These are phyloP conservation scores for Epicoccum nigrum DNA, from an alignment of 2,329 filamentous ascomycete genomes.

Conservation along the genomic window DNA sequence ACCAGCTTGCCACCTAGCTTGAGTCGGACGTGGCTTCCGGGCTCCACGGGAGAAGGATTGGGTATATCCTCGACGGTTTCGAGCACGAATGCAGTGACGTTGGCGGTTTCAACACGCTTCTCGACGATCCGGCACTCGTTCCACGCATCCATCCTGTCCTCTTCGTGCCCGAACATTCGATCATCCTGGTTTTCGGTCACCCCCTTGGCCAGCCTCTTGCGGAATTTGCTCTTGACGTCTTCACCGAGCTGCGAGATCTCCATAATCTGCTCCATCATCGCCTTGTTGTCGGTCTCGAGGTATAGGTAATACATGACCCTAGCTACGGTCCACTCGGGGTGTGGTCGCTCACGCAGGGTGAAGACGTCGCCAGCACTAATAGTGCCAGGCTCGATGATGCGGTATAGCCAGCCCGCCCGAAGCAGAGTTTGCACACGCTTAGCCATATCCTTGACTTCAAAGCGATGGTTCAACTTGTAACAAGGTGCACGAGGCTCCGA, in stretches of 20 bases:
- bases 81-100: conserved; percentile 60
- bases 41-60: conserved; percentile 40
- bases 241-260: conserved; percentile 56
- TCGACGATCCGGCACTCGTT: conserved; percentile 53
- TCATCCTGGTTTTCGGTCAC: conserved; percentile 37
- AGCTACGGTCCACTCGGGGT: conserved; percentile 68
- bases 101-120: conserved; percentile 59
- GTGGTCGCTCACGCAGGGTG: conserved; percentile 59
- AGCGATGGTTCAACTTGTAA: conserved; percentile 73
- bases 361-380: conserved; percentile 65
- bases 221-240: conserved; percentile 60
- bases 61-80: conserved; percentile 52
- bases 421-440: conserved; percentile 62
- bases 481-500: conserved; percentile 68
- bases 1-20: conserved; percentile 63
- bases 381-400: conserved; percentile 62
- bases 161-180: conserved; percentile 36
- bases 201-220: conserved; percentile 58
- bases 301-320: conserved; percentile 68
- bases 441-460: conserved; percentile 67
- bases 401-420: conserved; percentile 71
- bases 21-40: conserved; percentile 63
- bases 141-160: conserved; percentile 43
- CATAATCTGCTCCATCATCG: conserved; percentile 52
- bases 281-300: conserved; percentile 57